Evolutionary conservation across 1,284 basidiomycete genomes (phyloP).

Genomic region (Irpex sp.): DNA sequence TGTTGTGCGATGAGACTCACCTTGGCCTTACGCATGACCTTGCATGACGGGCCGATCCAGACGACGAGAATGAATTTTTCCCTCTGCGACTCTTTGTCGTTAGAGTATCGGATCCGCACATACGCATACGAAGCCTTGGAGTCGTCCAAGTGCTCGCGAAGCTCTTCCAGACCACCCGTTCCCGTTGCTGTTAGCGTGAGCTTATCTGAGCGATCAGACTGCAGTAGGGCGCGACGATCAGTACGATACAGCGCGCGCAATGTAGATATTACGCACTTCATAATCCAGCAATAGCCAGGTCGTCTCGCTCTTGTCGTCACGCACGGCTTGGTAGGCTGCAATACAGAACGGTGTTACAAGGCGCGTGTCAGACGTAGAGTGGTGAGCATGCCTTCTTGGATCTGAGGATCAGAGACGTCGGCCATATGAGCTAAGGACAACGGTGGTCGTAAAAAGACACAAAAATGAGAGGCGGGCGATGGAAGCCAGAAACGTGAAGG

Average conservation of each 20-base stretch:
- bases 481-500: slow-evolving; percentile 16
- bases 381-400: slow-evolving; percentile 64
- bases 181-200: slow-evolving; percentile 76
- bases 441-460: slow-evolving; percentile 9
- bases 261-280: slow-evolving; percentile 47
- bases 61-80: slow-evolving; percentile 89
- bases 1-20: slow-evolving; percentile 38
- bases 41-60: slow-evolving; percentile 85
- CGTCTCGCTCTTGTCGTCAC: slow-evolving; percentile 75
- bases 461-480: slow-evolving; percentile 12
- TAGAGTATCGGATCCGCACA: slow-evolving; percentile 78
- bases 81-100: slow-evolving; percentile 82
- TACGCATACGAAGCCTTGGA: slow-evolving; percentile 81
- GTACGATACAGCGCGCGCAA: slow-evolving; percentile 2
- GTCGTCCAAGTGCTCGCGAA: slow-evolving; percentile 72
- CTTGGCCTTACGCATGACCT: slow-evolving; percentile 90
- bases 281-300: slow-evolving; percentile 89
- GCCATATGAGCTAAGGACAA: slow-evolving; percentile 53
- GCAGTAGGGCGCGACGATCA: slow-evolving; percentile 5
- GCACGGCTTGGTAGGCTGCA: slow-evolving; percentile 82
- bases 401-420: slow-evolving; percentile 76
- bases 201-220: slow-evolving; percentile 83
- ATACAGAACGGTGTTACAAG: slow-evolving; percentile 12
- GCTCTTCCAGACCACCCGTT: slow-evolving; percentile 72
- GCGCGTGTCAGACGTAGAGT: not conserved